Evolutionary conservation across 2,329 filamentous ascomycete species (phyloP).

Genomic region (Nothopassalora personata): DNA sequence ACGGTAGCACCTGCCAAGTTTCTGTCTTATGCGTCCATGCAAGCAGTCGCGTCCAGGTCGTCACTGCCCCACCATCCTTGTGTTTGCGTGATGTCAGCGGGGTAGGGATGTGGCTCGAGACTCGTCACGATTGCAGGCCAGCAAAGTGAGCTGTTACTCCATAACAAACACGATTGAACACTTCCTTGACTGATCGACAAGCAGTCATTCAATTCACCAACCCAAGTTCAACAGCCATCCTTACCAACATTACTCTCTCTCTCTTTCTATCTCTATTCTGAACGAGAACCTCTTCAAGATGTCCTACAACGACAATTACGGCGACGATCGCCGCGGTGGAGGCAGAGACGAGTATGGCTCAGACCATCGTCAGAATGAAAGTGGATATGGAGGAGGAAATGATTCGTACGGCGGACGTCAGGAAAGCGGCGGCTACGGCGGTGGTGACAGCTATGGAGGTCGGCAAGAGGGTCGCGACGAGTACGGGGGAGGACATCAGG

Average conservation of each 20-base stretch:
- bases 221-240: no score
- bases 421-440: constrained; percentile 8
- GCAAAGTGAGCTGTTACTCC: neutral
- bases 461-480: constrained; percentile 11
- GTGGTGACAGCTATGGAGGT: constrained; percentile 7
- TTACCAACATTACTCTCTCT: no score
- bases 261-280: no score
- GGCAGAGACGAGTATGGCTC: constrained; percentile 12
- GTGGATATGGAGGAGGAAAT: neutral
- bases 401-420: neutral
- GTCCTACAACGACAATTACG: constrained; percentile 27
- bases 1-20: neutral
- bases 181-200: neutral
- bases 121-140: neutral
- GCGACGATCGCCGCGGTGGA: constrained; percentile 15
- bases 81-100: neutral
- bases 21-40: neutral
- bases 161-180: neutral
- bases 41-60: neutral
- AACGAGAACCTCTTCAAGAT: constrained; percentile 9
- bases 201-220: neutral
- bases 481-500: constrained; percentile 15
- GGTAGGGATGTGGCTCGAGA: neutral
- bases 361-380: neutral
- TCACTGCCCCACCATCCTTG: neutral